These are phyloP conservation scores for Fusarium pseudocircinatum DNA, from an alignment of 2,329 filamentous ascomycete species.

Conservation along the genomic window DNA sequence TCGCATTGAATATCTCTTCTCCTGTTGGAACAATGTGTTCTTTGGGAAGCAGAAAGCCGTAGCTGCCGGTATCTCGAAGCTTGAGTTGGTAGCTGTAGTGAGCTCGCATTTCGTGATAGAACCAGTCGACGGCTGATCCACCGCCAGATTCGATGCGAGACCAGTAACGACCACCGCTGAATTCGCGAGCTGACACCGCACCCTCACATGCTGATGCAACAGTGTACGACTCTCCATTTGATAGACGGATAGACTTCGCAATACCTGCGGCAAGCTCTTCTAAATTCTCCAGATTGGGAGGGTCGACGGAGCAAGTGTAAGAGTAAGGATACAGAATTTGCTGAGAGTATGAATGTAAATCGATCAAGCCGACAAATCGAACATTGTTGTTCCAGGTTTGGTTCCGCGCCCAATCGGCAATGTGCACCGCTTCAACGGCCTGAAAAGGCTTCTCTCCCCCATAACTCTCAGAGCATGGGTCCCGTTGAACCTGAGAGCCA, in stretches of 20 bases:
- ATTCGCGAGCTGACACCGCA: slow-evolving; percentile 59
- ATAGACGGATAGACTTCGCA: slow-evolving; percentile 86
- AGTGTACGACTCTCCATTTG: slow-evolving; percentile 78
- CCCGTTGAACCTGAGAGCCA: slow-evolving; percentile 68
- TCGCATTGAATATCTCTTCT: slow-evolving; percentile 83
- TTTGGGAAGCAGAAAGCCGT: slow-evolving; percentile 89
- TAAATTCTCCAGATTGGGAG: slow-evolving; percentile 89
- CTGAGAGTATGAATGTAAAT: slow-evolving; percentile 95
- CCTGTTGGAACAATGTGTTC: slow-evolving; percentile 90
- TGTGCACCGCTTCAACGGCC: slow-evolving; percentile 77
- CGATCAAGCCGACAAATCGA: slow-evolving; percentile 84
- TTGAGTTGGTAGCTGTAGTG: slow-evolving; percentile 94
- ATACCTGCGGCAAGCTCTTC: slow-evolving; percentile 89
- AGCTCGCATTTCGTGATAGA: slow-evolving; percentile 86
- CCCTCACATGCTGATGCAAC: slow-evolving; percentile 90
- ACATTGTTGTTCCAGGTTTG: slow-evolving; percentile 78
- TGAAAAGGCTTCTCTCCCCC: slow-evolving; percentile 86
- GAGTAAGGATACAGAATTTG: slow-evolving; percentile 93
- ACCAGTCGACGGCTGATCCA: slow-evolving; percentile 92
- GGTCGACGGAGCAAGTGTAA: slow-evolving; percentile 80
- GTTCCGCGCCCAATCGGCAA: slow-evolving; percentile 86
- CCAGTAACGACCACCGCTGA: slow-evolving; percentile 33
- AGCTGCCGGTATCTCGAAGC: slow-evolving; percentile 89
- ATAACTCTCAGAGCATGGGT: slow-evolving; percentile 92
- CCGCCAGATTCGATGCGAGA: slow-evolving; percentile 76